Base-by-base conservation (phyloP, 495 filamentous ascomycete species). In the Podospora sp. region DNA sequence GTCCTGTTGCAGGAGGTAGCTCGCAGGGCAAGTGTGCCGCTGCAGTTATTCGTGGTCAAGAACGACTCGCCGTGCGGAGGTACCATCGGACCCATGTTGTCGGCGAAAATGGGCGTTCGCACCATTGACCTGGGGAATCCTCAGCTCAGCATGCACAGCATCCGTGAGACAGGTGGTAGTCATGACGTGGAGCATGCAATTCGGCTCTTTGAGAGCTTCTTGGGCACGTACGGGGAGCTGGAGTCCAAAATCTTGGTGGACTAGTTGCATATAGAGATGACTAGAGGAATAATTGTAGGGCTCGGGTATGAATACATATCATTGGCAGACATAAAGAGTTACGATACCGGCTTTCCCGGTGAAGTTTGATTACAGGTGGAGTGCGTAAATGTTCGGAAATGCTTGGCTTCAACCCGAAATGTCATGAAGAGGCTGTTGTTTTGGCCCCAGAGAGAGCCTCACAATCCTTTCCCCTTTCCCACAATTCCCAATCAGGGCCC, bases 61-160 rank as follows among this genome's bases (percentile, higher is more conserved):
- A 99, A 99, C 74, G 95, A 99, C 74, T 92, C 89, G 0, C 87
- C 90, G 62, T 99, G 95, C 73, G 95, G 95, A 59, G 92, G 91
- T 79, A 99, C 95, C 33, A 99, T 99, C 73, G 95, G 95, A 0
- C 95, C 95, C 14, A 97, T 97, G 92, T 81, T 98, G 49, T 89
- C 89, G 53, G 93, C 94, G 4, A 88, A 88, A 50, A 78, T 98
- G 68, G 95, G 95, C 26, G 87, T 90, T 36, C 83, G 95, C 58
- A 98, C 96, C 1, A 78, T 99, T 61, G 95, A 99, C 75, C 76
- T 99, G 69, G 95, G 95, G 2, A 98, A 97, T 76, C 88, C 95
- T n/a, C 96, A 98, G 79, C 79, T 98, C 65, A 90, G 88, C 75
- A 99, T 99, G 95, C 95, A 99, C 77, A 94, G 91, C 74, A 97